phyloP scores from a whole-genome alignment of 2,329 filamentous ascomycete genomes.

The Arachnopeziza araneosa region DNA sequence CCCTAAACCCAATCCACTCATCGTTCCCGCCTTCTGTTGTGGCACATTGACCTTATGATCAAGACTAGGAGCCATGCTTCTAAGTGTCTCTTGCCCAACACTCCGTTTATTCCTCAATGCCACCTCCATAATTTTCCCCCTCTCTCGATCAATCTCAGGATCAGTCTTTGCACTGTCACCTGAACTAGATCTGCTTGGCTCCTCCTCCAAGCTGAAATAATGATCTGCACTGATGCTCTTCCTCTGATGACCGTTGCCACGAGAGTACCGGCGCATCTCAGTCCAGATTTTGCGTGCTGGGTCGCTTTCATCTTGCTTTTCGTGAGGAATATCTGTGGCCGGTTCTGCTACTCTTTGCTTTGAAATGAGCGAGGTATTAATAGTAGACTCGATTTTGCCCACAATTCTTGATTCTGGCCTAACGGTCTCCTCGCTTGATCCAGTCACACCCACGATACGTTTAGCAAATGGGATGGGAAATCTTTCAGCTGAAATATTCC shows the following conservation, averaged over 20 bases:
- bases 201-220: slow-evolving; percentile 16
- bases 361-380: not conserved
- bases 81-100: slow-evolving; percentile 19
- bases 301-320: slow-evolving; percentile 20
- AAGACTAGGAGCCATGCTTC: slow-evolving; percentile 23
- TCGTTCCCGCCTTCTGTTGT: not conserved
- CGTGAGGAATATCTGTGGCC: not conserved
- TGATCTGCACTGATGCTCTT: slow-evolving; percentile 20
- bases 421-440: slow-evolving; percentile 17
- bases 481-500: slow-evolving; percentile 17
- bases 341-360: not conserved
- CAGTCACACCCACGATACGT: not conserved
- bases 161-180: not conserved
- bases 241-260: slow-evolving; percentile 13
- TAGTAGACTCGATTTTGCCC: not conserved
- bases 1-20: slow-evolving; percentile 11
- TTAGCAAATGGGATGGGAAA: slow-evolving; percentile 10
- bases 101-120: slow-evolving; percentile 23
- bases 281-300: slow-evolving; percentile 30
- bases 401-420: slow-evolving; percentile 6
- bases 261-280: slow-evolving; percentile 27
- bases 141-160: slow-evolving; percentile 9
- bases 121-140: slow-evolving; percentile 17
- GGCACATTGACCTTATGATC: not conserved
- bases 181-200: slow-evolving; percentile 11